These are phyloP conservation scores for Stagonosporopsis vannaccii DNA, from an alignment of 2,329 filamentous ascomycete genomes.

Conservation along the genomic window DNA sequence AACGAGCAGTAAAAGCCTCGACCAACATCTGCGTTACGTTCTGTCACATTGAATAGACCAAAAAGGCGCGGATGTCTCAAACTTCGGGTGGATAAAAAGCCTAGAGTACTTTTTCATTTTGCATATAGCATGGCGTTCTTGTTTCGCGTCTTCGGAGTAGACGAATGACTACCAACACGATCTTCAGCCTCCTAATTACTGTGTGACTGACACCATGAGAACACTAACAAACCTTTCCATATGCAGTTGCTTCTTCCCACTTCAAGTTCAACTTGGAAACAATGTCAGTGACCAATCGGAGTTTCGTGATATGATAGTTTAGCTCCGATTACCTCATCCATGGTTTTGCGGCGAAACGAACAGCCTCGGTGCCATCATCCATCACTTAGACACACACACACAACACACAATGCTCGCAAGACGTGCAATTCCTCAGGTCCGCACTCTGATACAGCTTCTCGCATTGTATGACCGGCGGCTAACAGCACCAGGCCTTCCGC, in stretches of 20 bases:
- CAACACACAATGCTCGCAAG: slow-evolving; percentile 47
- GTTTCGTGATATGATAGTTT: slow-evolving; percentile 21
- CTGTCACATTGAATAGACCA: not conserved
- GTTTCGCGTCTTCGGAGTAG: slow-evolving; percentile 1
- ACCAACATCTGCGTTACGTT: not conserved
- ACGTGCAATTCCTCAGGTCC: slow-evolving; percentile 48
- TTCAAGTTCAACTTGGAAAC: not conserved
- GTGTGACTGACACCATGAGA: not conserved
- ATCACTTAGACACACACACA: slow-evolving; percentile 21
- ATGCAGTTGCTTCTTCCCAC: too few relatives aligned
- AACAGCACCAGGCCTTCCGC: slow-evolving; percentile 41
- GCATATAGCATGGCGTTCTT: slow-evolving; percentile 16
- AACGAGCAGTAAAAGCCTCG: slow-evolving; percentile 42
- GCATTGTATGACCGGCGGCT: not conserved
- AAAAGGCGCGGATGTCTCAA: slow-evolving; percentile 7
- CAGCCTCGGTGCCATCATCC: slow-evolving; percentile 30
- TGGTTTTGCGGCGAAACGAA: slow-evolving; percentile 31
- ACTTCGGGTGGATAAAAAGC: not conserved
- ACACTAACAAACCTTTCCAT: not conserved
- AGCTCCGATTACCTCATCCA: slow-evolving; percentile 36
- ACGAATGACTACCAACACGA: slow-evolving; percentile 1
- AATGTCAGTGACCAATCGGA: slow-evolving; percentile 4
- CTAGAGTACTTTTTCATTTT: not conserved
- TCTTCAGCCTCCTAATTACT: too few relatives aligned
- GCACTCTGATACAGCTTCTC: not conserved